Conservation (phyloP, 371 early-diverging fungal genomes). For the Haplosporangium sp. region DNA sequence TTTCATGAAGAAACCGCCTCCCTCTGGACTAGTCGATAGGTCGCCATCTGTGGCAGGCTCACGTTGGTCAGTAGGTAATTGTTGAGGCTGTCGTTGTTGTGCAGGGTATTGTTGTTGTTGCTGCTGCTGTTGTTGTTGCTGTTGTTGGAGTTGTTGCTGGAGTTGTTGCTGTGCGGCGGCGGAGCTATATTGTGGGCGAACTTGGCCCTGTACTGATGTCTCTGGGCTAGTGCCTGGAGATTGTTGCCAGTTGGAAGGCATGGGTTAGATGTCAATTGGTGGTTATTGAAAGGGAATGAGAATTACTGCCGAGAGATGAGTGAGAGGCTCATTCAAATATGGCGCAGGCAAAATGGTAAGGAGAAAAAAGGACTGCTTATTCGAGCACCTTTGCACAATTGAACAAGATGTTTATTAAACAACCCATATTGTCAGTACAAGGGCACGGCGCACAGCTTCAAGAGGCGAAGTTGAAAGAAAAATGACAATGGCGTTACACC, state of each 20-base stretch:
- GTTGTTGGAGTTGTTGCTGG: background rate
- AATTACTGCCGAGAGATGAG: background rate
- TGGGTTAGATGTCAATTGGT: conserved; percentile 1
- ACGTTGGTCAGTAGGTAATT: conserved; percentile 2
- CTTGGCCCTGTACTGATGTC: background rate
- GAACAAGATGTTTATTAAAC: background rate
- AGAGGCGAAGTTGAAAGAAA: background rate
- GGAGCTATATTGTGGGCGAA: conserved; percentile 1
- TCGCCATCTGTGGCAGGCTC: background rate
- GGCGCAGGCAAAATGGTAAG: conserved; percentile 1
- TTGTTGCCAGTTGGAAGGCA: conserved; percentile 4
- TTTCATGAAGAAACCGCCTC: conserved; percentile 26
- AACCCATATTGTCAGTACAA: too few species aligned
- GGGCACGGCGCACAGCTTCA: background rate
- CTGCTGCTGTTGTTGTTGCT: background rate
- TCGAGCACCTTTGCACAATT: background rate
- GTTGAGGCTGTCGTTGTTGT: background rate
- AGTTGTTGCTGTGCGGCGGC: background rate
- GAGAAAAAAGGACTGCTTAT: conserved; percentile 1
- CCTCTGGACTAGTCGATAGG: background rate
- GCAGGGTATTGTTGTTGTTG: background rate
- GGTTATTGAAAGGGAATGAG: background rate
- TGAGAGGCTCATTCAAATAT: conserved; percentile 1
- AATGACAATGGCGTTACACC: background rate
- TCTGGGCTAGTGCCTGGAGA: conserved; percentile 2